Conservation (phyloP, 1,284 basidiomycete genomes). For the Trichosporon asahii region DNA sequence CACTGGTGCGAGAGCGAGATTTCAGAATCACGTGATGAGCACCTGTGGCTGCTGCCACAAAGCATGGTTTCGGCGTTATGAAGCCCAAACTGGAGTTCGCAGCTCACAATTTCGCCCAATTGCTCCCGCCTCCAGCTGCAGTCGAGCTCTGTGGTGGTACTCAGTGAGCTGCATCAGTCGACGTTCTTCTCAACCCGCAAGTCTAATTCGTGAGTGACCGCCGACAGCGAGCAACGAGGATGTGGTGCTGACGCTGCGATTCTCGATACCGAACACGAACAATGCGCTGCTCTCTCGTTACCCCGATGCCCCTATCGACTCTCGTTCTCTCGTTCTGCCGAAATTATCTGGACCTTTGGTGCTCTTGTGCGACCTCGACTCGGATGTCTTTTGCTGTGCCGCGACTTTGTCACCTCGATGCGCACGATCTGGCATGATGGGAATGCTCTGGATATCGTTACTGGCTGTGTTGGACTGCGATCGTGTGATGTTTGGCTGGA, state of each 20-base stretch:
- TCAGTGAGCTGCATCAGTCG: background rate
- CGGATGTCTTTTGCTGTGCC: background rate
- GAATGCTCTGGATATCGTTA: background rate
- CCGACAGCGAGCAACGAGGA: background rate
- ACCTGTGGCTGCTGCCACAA: background rate
- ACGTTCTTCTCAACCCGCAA: constrained; percentile 9
- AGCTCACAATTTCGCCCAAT: background rate
- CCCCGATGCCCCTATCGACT: background rate
- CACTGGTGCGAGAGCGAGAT: background rate
- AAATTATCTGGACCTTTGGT: background rate
- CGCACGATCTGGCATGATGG: background rate
- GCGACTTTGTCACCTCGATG: background rate
- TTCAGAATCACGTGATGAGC: background rate
- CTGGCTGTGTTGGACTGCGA: background rate
- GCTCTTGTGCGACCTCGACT: constrained; percentile 2
- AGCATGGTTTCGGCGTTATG: background rate
- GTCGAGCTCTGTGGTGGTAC: background rate
- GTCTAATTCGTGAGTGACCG: constrained; percentile 13
- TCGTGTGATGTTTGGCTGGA: background rate
- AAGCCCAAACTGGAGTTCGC: background rate
- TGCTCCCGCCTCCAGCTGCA: background rate
- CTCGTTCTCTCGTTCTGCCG: background rate
- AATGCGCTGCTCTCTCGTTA: background rate
- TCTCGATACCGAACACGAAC: background rate
- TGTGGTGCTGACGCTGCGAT: constrained; percentile 16